phyloP scores from a whole-genome alignment of 768 basidiomycete species.

The Mycena floridula region DNA sequence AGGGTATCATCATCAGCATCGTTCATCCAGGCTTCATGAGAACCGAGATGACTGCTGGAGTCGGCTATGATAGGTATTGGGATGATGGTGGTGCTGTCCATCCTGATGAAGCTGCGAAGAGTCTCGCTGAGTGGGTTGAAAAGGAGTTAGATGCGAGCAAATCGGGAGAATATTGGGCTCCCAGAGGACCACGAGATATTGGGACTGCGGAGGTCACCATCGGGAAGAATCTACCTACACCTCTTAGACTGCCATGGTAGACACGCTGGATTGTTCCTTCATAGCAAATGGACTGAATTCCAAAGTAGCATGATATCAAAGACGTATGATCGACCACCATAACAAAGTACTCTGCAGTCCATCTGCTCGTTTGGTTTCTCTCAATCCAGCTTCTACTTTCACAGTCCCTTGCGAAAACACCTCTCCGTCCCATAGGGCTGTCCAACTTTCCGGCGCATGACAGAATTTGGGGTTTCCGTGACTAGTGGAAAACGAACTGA shows the following conservation, averaged over 20 bases:
- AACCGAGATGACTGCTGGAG: conserved; percentile 39
- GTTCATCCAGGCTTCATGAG: conserved; percentile 45
- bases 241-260: conserved; percentile 36
- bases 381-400: conserved; percentile 10
- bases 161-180: conserved; percentile 40
- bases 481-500: neutral
- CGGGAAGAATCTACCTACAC: conserved; percentile 31
- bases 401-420: conserved; percentile 14
- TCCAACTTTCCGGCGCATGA: neutral
- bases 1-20: conserved; percentile 33
- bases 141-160: conserved; percentile 24
- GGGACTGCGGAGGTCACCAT: conserved; percentile 35
- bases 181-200: conserved; percentile 39
- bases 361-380: neutral
- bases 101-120: conserved; percentile 34
- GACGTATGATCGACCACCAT: too few species aligned
- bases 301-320: too few species aligned
- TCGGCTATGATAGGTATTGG: conserved; percentile 37
- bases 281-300: too few species aligned
- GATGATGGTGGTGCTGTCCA: conserved; percentile 41
- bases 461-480: neutral
- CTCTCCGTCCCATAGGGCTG: conserved; percentile 4
- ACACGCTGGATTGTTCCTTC: too few species aligned
- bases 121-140: conserved; percentile 30
- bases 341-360: too few species aligned